Percentiles rank a stretch among this genome's conserved stretches.
These are phyloP conservation scores for Postia placenta DNA, from an alignment of 768 basidiomycete genomes.

Conservation along the genomic window DNA sequence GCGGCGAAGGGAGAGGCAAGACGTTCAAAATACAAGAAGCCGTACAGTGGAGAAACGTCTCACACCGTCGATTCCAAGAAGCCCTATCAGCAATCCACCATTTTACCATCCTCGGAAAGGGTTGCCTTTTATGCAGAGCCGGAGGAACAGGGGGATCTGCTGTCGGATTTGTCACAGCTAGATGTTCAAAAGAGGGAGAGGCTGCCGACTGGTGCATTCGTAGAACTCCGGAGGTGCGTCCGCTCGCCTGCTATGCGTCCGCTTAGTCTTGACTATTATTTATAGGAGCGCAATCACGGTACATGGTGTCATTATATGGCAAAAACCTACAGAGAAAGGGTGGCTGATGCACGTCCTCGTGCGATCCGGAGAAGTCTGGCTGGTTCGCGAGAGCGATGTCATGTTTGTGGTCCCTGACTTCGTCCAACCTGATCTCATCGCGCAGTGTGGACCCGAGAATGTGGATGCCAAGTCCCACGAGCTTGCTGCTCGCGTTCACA, in stretches of 20 bases:
- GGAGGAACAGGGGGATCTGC: background rate
- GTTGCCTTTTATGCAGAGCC: slow-evolving; percentile 4
- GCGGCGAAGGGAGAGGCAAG: background rate
- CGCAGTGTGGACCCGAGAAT: slow-evolving; percentile 38
- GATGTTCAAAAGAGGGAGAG: slow-evolving; percentile 10
- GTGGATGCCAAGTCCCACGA: slow-evolving; percentile 25
- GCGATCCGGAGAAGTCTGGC: slow-evolving; percentile 45
- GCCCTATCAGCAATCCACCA: background rate
- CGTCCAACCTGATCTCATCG: slow-evolving; percentile 37
- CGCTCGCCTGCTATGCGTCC: background rate
- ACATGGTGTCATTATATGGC: slow-evolving; percentile 14
- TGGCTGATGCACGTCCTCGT: slow-evolving; percentile 10
- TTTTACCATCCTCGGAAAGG: background rate
- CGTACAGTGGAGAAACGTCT: slow-evolving; percentile 1
- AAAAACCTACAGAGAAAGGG: background rate
- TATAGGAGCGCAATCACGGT: slow-evolving; percentile 1
- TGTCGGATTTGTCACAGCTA: slow-evolving; percentile 1
- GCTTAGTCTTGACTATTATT: background rate
- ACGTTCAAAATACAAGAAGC: background rate
- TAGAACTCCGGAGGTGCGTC: slow-evolving; percentile 25
- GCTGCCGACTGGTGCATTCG: slow-evolving; percentile 25
- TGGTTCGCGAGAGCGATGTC: slow-evolving; percentile 45
- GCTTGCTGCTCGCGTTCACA: slow-evolving; percentile 55
- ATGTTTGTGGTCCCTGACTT: slow-evolving; percentile 57
- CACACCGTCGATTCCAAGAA: background rate